Evolutionary conservation across 202 grass and related monocot species (phyloP), one percentile per base, ranked within the genome.

Genomic region (Eragrostis tef): DNA sequence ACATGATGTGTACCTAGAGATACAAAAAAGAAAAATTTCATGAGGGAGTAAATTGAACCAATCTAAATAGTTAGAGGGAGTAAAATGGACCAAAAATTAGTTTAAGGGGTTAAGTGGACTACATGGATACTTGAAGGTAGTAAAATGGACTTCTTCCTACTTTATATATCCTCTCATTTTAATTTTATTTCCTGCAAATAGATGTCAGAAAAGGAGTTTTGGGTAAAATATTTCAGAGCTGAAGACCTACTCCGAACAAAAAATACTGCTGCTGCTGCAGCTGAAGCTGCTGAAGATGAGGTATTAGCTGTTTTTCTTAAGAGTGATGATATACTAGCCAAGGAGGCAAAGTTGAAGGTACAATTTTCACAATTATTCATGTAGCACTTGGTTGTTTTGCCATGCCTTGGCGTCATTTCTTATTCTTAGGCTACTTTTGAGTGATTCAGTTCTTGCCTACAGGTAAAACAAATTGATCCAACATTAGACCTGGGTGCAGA

Each of bases 401-500:
- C 19, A 20, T 59, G 51, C 52, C 5, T 71, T 75, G 36, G 53
- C 60, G 50, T 9, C 60, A 64, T 83, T 83, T 70, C 51, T 85
- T 82, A 16, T 83, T 70, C 51, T 85, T 82, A 16, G 53, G 5
- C 15, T 29, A 17, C 2, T 14, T 86, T 42, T 26, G 48, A 67
- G 11, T 83, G 57, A 82, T 45, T 49, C 9, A 82, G 45, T 82
- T 85, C 17, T 85, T 84, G 48, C 84, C 34, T 83, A 74, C 90
- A 98, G 94, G 93, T 98, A 79, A 98, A 87, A 88, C 94, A 60
- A 81, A 92, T 98, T 16, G 94, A 94, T 73, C 94, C 92, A 79
- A 94, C 94, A 20, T 84, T 98, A 85, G 94, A 98, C 70, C 94
- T 98, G 94, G 94, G 88, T 85, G 94, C 94, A 65, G 94, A 98